Evolutionary conservation across 2,329 filamentous ascomycete genomes (phyloP), one percentile per base, ranked within the genome.

Genomic region (Triangularia verruculosa): DNA sequence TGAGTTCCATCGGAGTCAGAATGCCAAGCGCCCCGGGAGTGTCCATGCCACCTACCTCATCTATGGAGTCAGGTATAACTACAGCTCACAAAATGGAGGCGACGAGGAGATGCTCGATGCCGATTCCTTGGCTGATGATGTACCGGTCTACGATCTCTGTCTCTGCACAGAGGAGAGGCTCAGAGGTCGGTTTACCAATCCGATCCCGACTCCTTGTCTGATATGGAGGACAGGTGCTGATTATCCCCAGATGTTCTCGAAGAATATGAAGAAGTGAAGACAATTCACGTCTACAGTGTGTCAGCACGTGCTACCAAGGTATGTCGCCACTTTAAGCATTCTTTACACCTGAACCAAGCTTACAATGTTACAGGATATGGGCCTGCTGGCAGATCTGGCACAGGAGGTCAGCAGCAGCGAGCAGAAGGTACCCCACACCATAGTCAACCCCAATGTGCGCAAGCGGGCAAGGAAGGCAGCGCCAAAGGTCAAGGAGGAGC

Each of bases 11-110:
- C 82, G 83, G 66, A 85, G 82, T 62, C 90, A 96, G 74, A 96
- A 93, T 75, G 82, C 80, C 61, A 91, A 89, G 75, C 89, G 87
- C 65, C 83, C 90, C 0, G 84, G 86, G 22, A 89, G 87, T 25
- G 81, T 97, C n/a, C 86, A 96, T 78, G 95, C 94, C 53, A 97
- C 93, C n/a, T 99, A 97, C 77, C 80, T 97, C 57, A 74, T 99
- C 54, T 90, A 88, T 58, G 95, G 94, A 43, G 84, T 80, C 22
- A 89, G 86, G 71, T 81, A 77, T 60, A 71, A 72, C 5, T 72
- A 73, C 17, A 74, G 77, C 9, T 65, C 66, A 1, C 71, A 64
- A 17, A 69, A 70, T 7, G 71, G 76, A 24, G 78, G 81, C 34
- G 82, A 89, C 70, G 85, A 80, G n/a, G 89, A 90, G 59, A 85